phyloP scores from a whole-genome alignment of 129 eudicot species.

The Flaveria robusta region DNA sequence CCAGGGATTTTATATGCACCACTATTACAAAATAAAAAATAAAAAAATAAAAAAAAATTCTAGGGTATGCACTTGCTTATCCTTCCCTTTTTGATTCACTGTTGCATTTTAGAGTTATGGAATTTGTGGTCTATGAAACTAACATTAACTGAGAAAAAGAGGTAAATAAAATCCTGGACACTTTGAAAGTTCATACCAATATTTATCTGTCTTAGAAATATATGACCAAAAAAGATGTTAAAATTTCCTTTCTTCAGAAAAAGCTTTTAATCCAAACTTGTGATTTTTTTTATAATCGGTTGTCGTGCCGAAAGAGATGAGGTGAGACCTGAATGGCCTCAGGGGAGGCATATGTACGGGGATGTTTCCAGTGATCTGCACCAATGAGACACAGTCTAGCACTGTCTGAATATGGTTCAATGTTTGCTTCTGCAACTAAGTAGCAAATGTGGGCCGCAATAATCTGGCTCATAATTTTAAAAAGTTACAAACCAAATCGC shows the following conservation, averaged over 20 bases:
- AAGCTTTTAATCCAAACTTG: neutral
- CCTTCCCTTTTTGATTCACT: too few relatives aligned
- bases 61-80: neutral
- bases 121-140: neutral
- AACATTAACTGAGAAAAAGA: neutral
- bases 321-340: constrained; percentile 90
- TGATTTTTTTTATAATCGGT: neutral
- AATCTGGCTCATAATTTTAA: constrained; percentile 45
- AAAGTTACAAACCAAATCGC: neutral
- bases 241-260: neutral
- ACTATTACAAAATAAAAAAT: neutral
- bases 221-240: neutral
- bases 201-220: neutral
- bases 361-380: constrained; percentile 87
- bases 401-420: constrained; percentile 84
- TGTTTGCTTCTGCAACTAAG: constrained; percentile 88
- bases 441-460: constrained; percentile 98
- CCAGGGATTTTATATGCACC: constrained; percentile 1
- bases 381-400: constrained; percentile 97
- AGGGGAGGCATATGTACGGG: constrained; percentile 91
- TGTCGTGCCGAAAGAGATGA: constrained; percentile 20
- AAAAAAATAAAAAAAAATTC: neutral
- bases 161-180: neutral
- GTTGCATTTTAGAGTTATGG: constrained; percentile 5
- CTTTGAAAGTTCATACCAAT: neutral